phyloP scores from a whole-genome alignment of 2,329 filamentous ascomycete genomes.

The Trichoderma asperellum region DNA sequence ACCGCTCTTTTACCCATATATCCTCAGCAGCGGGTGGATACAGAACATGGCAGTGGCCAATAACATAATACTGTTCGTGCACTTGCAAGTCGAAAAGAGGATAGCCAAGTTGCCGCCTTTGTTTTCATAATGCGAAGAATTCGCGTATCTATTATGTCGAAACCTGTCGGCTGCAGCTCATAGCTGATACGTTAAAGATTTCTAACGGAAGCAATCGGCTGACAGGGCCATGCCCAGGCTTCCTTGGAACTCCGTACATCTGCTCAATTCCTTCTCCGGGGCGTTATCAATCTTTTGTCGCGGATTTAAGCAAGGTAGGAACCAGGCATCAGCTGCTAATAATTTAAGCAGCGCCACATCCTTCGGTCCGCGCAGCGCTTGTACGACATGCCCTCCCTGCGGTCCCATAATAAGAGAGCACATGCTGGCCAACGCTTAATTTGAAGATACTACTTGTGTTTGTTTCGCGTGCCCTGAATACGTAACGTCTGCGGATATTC shows the following conservation, averaged over 20 bases:
- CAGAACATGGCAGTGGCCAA: not conserved
- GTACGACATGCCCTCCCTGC: not conserved
- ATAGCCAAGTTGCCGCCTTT: not conserved
- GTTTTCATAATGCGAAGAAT: not conserved
- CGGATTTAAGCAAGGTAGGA: not conserved
- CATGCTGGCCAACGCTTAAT: not conserved
- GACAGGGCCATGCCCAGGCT: not conserved
- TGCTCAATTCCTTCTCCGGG: not conserved
- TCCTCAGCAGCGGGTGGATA: not conserved
- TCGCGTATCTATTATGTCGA: not conserved
- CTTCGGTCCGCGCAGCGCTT: not conserved
- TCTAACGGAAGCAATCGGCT: not conserved
- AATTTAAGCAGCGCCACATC: not conserved
- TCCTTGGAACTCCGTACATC: not conserved
- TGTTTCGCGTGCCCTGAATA: not conserved
- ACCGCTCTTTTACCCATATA: not conserved
- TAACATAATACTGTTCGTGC: not conserved
- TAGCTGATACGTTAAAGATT: not conserved
- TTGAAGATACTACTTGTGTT: not conserved
- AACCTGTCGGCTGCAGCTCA: not conserved
- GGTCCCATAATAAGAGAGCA: not conserved
- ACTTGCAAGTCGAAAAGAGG: not conserved
- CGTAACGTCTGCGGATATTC: slow-evolving; percentile 10
- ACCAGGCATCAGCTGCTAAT: not conserved
- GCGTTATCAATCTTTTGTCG: not conserved